These are phyloP conservation scores for Phytopythium aichiense DNA, from an alignment of 352 stramenopile genomes.

Conservation along the genomic window DNA sequence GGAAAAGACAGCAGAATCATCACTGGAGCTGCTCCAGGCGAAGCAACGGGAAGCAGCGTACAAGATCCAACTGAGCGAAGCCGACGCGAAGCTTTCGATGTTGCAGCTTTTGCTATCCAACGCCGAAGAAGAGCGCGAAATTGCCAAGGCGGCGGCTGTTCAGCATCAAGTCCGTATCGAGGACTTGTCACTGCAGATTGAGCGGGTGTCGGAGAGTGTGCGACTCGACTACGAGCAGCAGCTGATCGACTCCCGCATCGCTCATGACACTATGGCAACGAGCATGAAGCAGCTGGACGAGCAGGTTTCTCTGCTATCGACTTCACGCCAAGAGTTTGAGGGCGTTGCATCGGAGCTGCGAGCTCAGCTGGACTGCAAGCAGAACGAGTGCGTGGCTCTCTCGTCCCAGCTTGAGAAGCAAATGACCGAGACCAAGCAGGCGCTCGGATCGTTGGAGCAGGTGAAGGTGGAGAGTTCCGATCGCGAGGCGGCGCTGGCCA, in stretches of 20 bases:
- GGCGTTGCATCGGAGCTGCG: neutral
- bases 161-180: conserved; percentile 29
- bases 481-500: neutral
- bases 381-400: neutral
- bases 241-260: conserved; percentile 27
- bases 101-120: conserved; percentile 12
- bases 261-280: conserved; percentile 12
- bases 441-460: neutral
- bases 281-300: neutral
- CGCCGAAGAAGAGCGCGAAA: conserved; percentile 22
- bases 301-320: conserved; percentile 1
- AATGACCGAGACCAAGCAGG: conserved; percentile 5
- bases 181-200: conserved; percentile 18
- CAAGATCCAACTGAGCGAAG: conserved; percentile 41
- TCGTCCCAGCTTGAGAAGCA: neutral
- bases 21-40: conserved; percentile 48
- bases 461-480: neutral
- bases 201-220: conserved; percentile 18
- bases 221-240: conserved; percentile 30
- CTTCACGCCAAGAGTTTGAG: conserved; percentile 5
- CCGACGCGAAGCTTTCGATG: conserved; percentile 29
- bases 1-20: conserved; percentile 35
- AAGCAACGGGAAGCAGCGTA: conserved; percentile 63
- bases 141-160: conserved; percentile 16
- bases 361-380: neutral